Conservation (phyloP, 192 early-diverging fungal species). For the Umbelopsis sp. region DNA sequence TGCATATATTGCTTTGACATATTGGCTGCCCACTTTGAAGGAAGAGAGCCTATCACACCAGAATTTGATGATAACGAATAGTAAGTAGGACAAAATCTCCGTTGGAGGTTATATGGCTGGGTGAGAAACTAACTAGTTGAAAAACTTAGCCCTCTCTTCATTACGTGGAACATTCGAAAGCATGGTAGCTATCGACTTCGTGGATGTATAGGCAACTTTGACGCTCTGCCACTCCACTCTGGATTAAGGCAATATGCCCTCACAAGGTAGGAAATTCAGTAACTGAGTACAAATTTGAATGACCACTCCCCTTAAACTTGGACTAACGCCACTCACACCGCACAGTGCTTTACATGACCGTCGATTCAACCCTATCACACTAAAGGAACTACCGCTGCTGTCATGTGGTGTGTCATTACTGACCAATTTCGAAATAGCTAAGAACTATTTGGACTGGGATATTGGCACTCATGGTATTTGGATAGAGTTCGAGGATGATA, state of each 20-base stretch:
- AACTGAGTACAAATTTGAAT: neutral
- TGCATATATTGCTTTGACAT: constrained; percentile 85
- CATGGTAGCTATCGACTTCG: constrained; percentile 60
- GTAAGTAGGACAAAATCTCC: constrained; percentile 44
- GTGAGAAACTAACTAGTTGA: neutral
- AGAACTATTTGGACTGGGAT: constrained; percentile 84
- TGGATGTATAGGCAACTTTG: constrained; percentile 95
- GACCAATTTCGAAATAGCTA: constrained; percentile 81
- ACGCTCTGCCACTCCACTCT: constrained; percentile 61
- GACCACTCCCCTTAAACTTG: neutral
- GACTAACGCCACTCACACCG: neutral
- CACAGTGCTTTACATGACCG: constrained; percentile 76
- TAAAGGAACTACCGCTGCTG: constrained; percentile 65
- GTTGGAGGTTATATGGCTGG: neutral
- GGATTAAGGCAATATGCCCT: constrained; percentile 84
- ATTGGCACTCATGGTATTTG: constrained; percentile 91
- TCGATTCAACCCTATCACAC: constrained; percentile 81
- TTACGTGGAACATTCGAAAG: constrained; percentile 70
- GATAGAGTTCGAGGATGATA: constrained; percentile 75
- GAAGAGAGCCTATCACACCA: constrained; percentile 36
- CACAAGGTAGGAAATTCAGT: constrained; percentile 56
- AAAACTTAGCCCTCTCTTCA: constrained; percentile 71
- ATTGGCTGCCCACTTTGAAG: constrained; percentile 63
- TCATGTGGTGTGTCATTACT: constrained; percentile 84
- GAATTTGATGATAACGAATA: constrained; percentile 61